Conservation (phyloP, 768 basidiomycete genomes). For the Suillus americanus region DNA sequence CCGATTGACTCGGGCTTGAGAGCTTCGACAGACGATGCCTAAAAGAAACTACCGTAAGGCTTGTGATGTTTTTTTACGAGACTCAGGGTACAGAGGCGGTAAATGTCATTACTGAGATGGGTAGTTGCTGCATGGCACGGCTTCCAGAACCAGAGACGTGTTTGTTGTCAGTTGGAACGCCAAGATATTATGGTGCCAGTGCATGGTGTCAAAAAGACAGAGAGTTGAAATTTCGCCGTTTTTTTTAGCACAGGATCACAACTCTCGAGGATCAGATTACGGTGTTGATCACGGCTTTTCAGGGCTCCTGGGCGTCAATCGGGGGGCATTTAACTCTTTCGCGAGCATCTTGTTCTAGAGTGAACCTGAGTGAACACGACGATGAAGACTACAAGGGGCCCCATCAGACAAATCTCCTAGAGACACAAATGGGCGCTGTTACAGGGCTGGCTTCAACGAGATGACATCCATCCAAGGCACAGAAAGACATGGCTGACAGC, state of each 20-base stretch:
- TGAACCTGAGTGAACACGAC: not conserved
- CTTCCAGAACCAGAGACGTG: not conserved
- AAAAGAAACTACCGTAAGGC: not conserved
- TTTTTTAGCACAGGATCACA: not conserved
- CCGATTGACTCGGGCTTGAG: not conserved
- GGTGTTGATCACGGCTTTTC: not conserved
- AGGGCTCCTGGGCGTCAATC: not conserved
- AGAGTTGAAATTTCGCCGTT: not conserved
- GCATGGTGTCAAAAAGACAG: not conserved
- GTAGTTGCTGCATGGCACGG: not conserved
- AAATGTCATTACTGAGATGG: not conserved
- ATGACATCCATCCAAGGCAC: not conserved
- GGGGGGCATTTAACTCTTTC: not conserved
- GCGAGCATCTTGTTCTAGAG: not conserved
- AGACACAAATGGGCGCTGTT: not conserved
- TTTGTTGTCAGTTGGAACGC: not conserved
- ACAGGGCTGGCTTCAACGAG: not conserved
- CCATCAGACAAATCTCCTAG: not conserved
- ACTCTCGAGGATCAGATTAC: not conserved
- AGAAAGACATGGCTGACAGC: not conserved
- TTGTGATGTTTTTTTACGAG: not conserved
- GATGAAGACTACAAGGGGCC: not conserved
- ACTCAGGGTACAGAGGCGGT: not conserved
- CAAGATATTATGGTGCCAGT: not conserved
- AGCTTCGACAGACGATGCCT: not conserved